Base-by-base conservation (phyloP, 371 early-diverging fungal genomes). In the Mucor piriformis region DNA sequence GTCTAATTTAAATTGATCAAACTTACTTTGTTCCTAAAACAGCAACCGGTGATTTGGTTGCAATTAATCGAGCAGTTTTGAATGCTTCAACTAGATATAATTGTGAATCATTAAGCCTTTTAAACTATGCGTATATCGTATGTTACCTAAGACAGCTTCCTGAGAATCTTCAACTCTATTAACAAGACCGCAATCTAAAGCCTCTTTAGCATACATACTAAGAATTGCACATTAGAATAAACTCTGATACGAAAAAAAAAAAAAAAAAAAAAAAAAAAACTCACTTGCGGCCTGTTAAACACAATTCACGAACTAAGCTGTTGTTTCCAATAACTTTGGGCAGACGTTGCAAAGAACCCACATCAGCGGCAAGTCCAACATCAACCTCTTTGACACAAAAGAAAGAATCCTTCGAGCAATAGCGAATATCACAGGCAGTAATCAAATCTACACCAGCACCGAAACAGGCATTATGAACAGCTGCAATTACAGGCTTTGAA, bases 371-470 rank as follows among this genome's bases (percentile, higher is more conserved):
- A 67, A 97, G 65, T 20, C 95, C 95, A 63, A 96, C 81, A 66
- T 95, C 95, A 6, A 96, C 93, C 77, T 95, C 94, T 82, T 94
- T 94, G 49, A 97, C 91, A 37, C 84, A 82, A 67, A 95, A 97
- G 52, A 70, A 78, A 0, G 95, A 84, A 51, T 94, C 94, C 58
- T 84, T 76, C 38, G 90, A 71, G 66, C 91, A 90, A 40, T 89
- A 85, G 43, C 98, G 90, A 37, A 98, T 90, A 71, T 98, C 98
- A 72, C 93, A 92, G 2, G 97, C 95, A 3, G 94, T 89, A 15
- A 90, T 83, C 58, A 95, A 66, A 68, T 95, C 95, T 42, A 97
- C 84, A 6, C 95, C 96, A 18, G 87, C 93, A 20, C 98, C 98
- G 61, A 95, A 83, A 67, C 96, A 96, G 1, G 79, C 85, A 50